phyloP scores from a whole-genome alignment of 2,329 filamentous ascomycete species.

The Myriosclerotinia duriaeana region DNA sequence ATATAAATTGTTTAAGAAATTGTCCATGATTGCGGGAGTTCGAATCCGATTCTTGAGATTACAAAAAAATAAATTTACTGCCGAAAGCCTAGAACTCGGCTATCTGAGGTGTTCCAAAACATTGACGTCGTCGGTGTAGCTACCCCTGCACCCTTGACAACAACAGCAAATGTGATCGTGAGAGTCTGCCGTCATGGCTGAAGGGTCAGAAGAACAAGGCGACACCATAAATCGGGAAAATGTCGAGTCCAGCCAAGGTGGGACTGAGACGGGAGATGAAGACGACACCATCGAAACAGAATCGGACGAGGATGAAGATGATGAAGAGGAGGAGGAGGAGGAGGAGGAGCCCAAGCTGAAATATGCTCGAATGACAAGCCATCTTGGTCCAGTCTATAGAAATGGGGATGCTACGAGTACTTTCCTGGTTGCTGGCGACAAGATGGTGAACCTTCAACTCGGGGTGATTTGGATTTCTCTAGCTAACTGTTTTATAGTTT shows the following conservation, averaged over 20 bases:
- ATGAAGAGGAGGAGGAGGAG: constrained; percentile 69
- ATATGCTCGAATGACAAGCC: constrained; percentile 82
- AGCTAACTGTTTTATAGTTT: constrained; percentile 57
- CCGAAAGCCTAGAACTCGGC: constrained; percentile 25
- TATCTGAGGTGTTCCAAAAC: constrained; percentile 27
- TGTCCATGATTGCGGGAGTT: constrained; percentile 15
- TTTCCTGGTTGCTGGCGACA: constrained; percentile 89
- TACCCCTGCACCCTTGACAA: constrained; percentile 29
- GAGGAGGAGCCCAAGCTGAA: constrained; percentile 95
- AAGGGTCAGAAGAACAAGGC: constrained; percentile 37
- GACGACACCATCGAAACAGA: constrained; percentile 43
- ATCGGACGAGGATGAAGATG: constrained; percentile 45
- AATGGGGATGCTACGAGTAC: constrained; percentile 94
- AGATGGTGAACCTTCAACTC: constrained; percentile 70
- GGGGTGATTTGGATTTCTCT: constrained; percentile 1
- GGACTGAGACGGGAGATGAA: constrained; percentile 30
- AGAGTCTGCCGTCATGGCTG: constrained; percentile 39
- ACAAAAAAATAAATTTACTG: constrained; percentile 15
- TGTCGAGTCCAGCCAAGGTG: constrained; percentile 30
- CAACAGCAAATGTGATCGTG: constrained; percentile 39
- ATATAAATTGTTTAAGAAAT: background rate
- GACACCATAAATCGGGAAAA: constrained; percentile 33
- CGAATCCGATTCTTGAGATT: background rate
- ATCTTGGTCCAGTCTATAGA: constrained; percentile 77
- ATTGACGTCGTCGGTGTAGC: constrained; percentile 33